These are phyloP conservation scores for Delonix regia DNA, from an alignment of 306 rosid genomes.

Conservation along the genomic window DNA sequence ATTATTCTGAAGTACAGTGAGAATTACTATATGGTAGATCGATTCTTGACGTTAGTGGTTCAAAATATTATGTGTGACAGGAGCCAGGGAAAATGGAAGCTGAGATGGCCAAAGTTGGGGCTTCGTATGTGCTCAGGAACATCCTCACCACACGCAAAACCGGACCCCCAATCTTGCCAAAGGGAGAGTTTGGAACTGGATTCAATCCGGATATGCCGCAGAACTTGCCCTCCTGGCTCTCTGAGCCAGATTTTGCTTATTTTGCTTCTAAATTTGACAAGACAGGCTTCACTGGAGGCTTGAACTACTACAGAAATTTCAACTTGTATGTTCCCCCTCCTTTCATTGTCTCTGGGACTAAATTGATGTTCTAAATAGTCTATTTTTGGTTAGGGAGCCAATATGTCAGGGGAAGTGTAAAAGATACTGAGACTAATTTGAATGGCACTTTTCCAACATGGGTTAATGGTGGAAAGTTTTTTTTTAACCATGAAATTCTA, in stretches of 20 bases:
- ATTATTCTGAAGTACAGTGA: too few species aligned
- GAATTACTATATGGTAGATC: too few species aligned
- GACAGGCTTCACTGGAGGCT: slow-evolving; percentile 40
- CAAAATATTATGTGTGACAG: too few species aligned
- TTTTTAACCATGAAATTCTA: too few species aligned
- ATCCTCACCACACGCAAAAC: neutral
- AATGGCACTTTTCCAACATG: too few species aligned
- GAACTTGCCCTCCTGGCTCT: slow-evolving; percentile 42
- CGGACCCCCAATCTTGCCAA: slow-evolving; percentile 22
- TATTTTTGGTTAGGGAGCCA: too few species aligned
- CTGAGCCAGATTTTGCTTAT: slow-evolving; percentile 30
- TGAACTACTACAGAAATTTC: slow-evolving; percentile 39
- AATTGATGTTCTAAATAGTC: too few species aligned
- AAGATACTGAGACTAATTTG: too few species aligned
- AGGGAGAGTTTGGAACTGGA: neutral
- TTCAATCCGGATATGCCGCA: neutral
- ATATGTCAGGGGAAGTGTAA: too few species aligned
- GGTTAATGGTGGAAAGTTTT: too few species aligned
- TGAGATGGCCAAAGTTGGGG: neutral
- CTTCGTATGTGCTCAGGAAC: neutral
- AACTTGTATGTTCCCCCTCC: neutral
- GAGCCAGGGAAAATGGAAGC: neutral
- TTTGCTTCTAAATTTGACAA: slow-evolving; percentile 35
- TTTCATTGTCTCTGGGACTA: too few species aligned
- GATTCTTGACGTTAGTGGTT: too few species aligned